Conservation (phyloP, 495 filamentous ascomycete species). For the Parathielavia hyrcaniae region DNA sequence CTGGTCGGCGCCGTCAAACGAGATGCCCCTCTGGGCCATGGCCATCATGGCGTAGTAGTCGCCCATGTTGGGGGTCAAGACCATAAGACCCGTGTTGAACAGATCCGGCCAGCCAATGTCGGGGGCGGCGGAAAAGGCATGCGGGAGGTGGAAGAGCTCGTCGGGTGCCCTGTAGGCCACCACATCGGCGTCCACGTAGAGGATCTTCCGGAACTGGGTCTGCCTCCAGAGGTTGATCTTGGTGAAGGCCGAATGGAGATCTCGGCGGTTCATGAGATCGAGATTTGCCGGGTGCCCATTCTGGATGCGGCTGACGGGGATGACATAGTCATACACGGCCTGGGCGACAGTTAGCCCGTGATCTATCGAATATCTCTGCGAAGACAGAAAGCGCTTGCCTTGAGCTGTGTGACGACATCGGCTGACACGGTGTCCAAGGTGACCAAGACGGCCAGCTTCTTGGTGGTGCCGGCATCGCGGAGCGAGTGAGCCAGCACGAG, state of each 20-base stretch:
- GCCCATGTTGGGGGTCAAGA: conserved; percentile 74
- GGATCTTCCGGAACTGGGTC: conserved; percentile 79
- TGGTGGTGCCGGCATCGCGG: conserved; percentile 80
- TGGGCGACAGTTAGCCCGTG: conserved; percentile 31
- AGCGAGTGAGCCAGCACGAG: conserved; percentile 91
- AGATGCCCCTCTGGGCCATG: conserved; percentile 77
- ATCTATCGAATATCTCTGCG: conserved; percentile 3
- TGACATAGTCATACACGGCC: conserved; percentile 82
- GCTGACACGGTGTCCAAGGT: conserved; percentile 68
- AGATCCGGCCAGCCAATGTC: conserved; percentile 98
- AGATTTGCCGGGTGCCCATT: conserved; percentile 77
- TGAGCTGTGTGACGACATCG: conserved; percentile 69
- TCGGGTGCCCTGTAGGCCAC: conserved; percentile 83
- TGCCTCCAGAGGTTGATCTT: conserved; percentile 95
- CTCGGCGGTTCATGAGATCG: conserved; percentile 82
- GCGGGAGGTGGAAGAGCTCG: conserved; percentile 75
- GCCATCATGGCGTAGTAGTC: conserved; percentile 80
- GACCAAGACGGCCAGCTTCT: conserved; percentile 77
- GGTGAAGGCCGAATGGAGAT: conserved; percentile 86
- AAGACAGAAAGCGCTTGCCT: conserved; percentile 38
- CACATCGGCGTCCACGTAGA: conserved; percentile 89
- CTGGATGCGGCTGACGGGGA: conserved; percentile 71
- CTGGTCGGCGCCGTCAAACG: conserved; percentile 97
- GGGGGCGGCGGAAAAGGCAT: conserved; percentile 80
- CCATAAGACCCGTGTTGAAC: conserved; percentile 97